Percentiles rank a stretch among this genome's conserved stretches.
phyloP scores from a whole-genome alignment of 2,329 filamentous ascomycete species.

The Alternaria sp. region DNA sequence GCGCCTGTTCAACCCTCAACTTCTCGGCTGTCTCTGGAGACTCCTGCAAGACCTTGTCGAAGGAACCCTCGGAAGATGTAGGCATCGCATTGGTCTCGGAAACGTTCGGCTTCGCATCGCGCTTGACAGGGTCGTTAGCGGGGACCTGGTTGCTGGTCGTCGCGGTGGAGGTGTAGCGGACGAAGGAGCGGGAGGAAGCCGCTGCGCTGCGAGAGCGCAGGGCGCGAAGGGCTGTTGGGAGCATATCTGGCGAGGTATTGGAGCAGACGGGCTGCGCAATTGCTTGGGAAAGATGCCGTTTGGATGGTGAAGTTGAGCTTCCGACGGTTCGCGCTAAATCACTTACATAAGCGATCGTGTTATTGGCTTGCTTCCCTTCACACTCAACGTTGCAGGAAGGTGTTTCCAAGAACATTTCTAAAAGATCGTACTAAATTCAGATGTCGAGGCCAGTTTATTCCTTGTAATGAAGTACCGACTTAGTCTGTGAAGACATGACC shows the following conservation, averaged over 20 bases:
- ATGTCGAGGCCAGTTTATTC: neutral
- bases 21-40: slow-evolving; percentile 60
- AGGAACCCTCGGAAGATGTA: slow-evolving; percentile 56
- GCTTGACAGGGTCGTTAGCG: slow-evolving; percentile 67
- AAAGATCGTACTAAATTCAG: neutral
- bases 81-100: slow-evolving; percentile 67
- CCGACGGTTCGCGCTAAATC: slow-evolving; percentile 14
- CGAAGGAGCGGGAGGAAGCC: slow-evolving; percentile 30
- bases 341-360: slow-evolving; percentile 13
- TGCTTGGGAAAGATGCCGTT: slow-evolving; percentile 7
- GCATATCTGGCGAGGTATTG: slow-evolving; percentile 25
- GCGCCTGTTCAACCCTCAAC: slow-evolving; percentile 74
- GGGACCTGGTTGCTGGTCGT: slow-evolving; percentile 65
- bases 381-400: neutral
- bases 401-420: neutral
- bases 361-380: slow-evolving; percentile 4
- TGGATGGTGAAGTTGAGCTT: slow-evolving; percentile 21
- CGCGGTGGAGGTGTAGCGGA: slow-evolving; percentile 29
- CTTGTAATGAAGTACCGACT: neutral
- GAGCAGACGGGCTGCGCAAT: slow-evolving; percentile 27
- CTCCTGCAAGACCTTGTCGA: slow-evolving; percentile 63
- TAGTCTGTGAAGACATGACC: neutral
- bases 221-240: slow-evolving; percentile 34
- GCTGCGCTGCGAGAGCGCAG: slow-evolving; percentile 35
- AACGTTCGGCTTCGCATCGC: slow-evolving; percentile 58